Conservation (phyloP, 129 eudicot species). For the Oenanthe sinensis region DNA sequence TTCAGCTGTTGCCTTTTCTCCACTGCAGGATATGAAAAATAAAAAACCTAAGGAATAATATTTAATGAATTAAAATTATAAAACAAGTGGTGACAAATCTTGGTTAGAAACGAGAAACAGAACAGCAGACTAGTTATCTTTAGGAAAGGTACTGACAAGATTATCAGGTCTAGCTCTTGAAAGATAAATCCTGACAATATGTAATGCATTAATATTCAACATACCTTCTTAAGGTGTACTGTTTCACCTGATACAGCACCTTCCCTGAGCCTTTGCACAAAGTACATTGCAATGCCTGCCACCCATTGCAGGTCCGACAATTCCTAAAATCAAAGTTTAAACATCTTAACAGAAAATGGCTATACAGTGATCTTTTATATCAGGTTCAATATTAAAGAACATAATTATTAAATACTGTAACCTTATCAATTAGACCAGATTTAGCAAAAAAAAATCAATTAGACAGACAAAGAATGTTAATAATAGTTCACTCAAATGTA, state of each 20-base stretch:
- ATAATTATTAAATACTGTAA: not conserved
- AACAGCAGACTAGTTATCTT: not conserved
- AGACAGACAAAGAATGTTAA: not conserved
- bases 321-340: slow-evolving; percentile 35
- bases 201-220: slow-evolving; percentile 1
- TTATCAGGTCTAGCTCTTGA: not conserved
- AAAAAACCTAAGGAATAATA: not conserved
- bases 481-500: not conserved
- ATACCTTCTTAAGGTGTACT: slow-evolving; percentile 66
- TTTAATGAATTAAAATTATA: not conserved
- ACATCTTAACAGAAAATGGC: slow-evolving; percentile 8
- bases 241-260: slow-evolving; percentile 84
- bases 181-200: not conserved
- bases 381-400: not conserved
- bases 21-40: slow-evolving; percentile 30
- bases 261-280: slow-evolving; percentile 88
- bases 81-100: not conserved
- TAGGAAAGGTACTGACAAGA: not conserved
- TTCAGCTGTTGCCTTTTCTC: slow-evolving; percentile 86
- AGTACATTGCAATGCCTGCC: slow-evolving; percentile 92
- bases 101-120: not conserved
- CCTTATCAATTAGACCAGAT: not conserved
- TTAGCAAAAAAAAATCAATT: not conserved
- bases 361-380: not conserved
- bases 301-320: slow-evolving; percentile 79